Conservation (phyloP, 805 yeast genomes). For the Candida ipomoeae region DNA sequence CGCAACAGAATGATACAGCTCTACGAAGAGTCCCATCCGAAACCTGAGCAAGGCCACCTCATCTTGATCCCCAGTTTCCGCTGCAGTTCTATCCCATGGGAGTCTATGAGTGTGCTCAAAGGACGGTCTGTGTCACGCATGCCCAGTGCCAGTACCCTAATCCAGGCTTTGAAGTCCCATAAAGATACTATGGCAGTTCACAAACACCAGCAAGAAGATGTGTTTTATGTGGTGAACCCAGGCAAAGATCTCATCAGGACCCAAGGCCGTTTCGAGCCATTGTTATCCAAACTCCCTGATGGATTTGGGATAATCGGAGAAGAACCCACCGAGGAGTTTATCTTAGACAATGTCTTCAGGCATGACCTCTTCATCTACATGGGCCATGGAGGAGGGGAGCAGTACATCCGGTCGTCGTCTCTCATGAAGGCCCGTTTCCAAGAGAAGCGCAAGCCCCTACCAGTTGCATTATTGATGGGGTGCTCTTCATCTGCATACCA, state of each 20-base stretch:
- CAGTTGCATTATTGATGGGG: constrained; percentile 73
- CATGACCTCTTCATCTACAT: constrained; percentile 62
- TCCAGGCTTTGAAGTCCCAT: constrained; percentile 28
- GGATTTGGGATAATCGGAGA: constrained; percentile 56
- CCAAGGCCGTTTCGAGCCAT: constrained; percentile 48
- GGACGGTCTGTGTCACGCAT: constrained; percentile 62
- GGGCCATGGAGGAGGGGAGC: constrained; percentile 98
- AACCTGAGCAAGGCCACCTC: constrained; percentile 42
- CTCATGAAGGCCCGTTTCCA: constrained; percentile 29
- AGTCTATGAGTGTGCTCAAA: constrained; percentile 58
- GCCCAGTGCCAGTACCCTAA: constrained; percentile 55
- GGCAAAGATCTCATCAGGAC: constrained; percentile 71
- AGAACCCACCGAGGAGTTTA: constrained; percentile 53
- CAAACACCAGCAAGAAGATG: background rate
- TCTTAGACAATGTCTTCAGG: constrained; percentile 39
- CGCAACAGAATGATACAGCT: background rate
- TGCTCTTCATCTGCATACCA: constrained; percentile 81
- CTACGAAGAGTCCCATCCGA: background rate
- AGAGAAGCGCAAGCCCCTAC: constrained; percentile 36
- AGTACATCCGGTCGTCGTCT: constrained; percentile 56
- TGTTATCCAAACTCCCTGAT: constrained; percentile 33
- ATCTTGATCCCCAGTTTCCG: constrained; percentile 65
- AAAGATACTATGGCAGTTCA: constrained; percentile 3
- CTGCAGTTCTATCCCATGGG: constrained; percentile 87
- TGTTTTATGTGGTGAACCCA: constrained; percentile 72